phyloP scores from a whole-genome alignment of 768 basidiomycete species.

The Glaciozyma martinii region DNA sequence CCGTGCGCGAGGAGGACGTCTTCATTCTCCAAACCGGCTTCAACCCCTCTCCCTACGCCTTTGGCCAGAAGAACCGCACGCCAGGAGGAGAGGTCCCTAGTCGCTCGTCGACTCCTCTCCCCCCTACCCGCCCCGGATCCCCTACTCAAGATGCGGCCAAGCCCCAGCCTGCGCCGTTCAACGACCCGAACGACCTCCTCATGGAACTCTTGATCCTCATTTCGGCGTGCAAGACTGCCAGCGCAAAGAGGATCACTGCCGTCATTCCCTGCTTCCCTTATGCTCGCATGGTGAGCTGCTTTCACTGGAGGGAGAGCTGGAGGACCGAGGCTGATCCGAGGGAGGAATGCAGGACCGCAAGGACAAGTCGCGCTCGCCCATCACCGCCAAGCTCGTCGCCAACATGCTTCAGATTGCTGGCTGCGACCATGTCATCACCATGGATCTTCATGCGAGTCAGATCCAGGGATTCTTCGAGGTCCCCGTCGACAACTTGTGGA shows the following conservation, averaged over 20 bases:
- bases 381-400: conserved; percentile 94
- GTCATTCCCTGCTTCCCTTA: conserved; percentile 98
- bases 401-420: conserved; percentile 97
- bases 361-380: conserved; percentile 89
- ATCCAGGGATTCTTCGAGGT: conserved; percentile 99
- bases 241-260: conserved; percentile 70
- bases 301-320: background rate
- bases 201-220: conserved; percentile 99
- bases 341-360: conserved; percentile 82
- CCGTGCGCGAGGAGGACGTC: conserved; percentile 93
- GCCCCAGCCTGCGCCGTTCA: conserved; percentile 41
- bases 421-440: conserved; percentile 98
- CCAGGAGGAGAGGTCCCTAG: conserved; percentile 15
- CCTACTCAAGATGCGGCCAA: no score
- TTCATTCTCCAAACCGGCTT: conserved; percentile 76
- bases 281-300: conserved; percentile 47
- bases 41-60: conserved; percentile 34
- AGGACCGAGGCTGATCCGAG: background rate
- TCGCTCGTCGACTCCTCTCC: conserved; percentile 15
- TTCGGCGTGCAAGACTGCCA: conserved; percentile 93
- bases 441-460: conserved; percentile 95
- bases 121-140: background rate
- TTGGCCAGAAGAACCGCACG: conserved; percentile 21
- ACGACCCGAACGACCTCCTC: conserved; percentile 87
- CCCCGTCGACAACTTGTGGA: conserved; percentile 94